These are phyloP conservation scores for Lactarius trivialis DNA, from an alignment of 768 basidiomycete species.

Conservation along the genomic window DNA sequence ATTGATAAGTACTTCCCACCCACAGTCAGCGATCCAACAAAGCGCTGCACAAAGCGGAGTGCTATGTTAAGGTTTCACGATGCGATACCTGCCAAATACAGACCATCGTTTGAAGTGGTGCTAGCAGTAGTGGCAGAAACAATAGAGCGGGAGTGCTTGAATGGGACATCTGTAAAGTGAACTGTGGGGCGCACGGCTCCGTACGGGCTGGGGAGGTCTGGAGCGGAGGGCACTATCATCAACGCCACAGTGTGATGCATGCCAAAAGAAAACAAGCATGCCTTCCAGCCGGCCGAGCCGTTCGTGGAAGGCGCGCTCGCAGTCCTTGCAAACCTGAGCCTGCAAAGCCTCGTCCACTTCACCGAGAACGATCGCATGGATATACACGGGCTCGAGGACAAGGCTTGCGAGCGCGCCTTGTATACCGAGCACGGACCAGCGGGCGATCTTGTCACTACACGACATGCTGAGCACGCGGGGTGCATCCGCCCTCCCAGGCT, in stretches of 20 bases:
- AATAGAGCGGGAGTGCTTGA: slow-evolving; percentile 48
- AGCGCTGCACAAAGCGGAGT: slow-evolving; percentile 41
- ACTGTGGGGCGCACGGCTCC: slow-evolving; percentile 45
- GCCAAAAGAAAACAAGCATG: slow-evolving; percentile 25
- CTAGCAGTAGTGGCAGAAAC: slow-evolving; percentile 20
- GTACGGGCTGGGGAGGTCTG: slow-evolving; percentile 47
- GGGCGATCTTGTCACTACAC: slow-evolving; percentile 91
- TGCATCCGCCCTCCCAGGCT: slow-evolving; percentile 89
- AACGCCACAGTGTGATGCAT: background rate
- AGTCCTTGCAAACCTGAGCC: slow-evolving; percentile 47
- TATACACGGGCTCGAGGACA: slow-evolving; percentile 55
- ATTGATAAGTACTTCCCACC: slow-evolving; percentile 64
- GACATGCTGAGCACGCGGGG: slow-evolving; percentile 80
- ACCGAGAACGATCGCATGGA: slow-evolving; percentile 62
- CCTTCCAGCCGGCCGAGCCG: slow-evolving; percentile 44
- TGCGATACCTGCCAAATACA: slow-evolving; percentile 15
- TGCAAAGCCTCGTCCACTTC: slow-evolving; percentile 46
- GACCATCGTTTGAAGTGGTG: slow-evolving; percentile 67
- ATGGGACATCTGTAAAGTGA: slow-evolving; percentile 51
- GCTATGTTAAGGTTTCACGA: slow-evolving; percentile 1
- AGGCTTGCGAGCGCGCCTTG: slow-evolving; percentile 72
- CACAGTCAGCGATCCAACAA: slow-evolving; percentile 55
- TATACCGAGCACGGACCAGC: slow-evolving; percentile 78
- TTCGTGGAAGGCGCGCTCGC: slow-evolving; percentile 58
- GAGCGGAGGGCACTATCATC: background rate